Base-by-base conservation (phyloP, 192 early-diverging fungal genomes). In the Irineochytrium annulatum region DNA sequence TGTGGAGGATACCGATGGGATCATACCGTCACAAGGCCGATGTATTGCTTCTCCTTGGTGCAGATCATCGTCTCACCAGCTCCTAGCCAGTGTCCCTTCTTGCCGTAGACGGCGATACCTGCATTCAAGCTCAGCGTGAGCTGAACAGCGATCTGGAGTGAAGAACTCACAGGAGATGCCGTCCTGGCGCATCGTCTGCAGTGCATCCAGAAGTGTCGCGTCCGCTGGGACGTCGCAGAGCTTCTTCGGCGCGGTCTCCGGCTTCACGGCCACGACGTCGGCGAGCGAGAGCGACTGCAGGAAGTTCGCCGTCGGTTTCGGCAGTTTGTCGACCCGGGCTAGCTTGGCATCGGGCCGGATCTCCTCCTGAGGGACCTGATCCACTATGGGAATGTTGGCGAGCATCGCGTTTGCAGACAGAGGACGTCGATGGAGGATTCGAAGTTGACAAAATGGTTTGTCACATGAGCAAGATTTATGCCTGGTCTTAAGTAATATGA, bases 81-180 rank as follows among this genome's bases (percentile, higher is more conserved):
- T 17, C 68, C 68, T 22, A 69, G 20, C 68, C 68, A 69, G 35
- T 59, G 68, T n/a, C 60, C 61, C 62, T 65, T 60, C 11, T 66
- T 22, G 5, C 68, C 68, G 16, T 48, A 65, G 26, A 69, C 55
- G 19, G 43, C 54, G 14, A 69, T 14, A 17, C 61, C 68, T 54
- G 8, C n/a, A n/a, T n/a, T n/a, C n/a, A n/a, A n/a, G n/a, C n/a
- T n/a, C n/a, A n/a, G n/a, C n/a, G n/a, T n/a, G n/a, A n/a, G n/a
- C n/a, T n/a, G n/a, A n/a, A n/a, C n/a, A n/a, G n/a, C n/a, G n/a
- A n/a, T n/a, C n/a, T n/a, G n/a, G n/a, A n/a, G n/a, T n/a, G n/a
- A n/a, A n/a, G n/a, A n/a, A n/a, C n/a, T n/a, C n/a, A n/a, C n/a
- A n/a, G n/a, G n/a, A n/a, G 11, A 41, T n/a, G n/a, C 37, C 11